Evolutionary conservation across 768 basidiomycete genomes (phyloP).

Genomic region (Phylloporus arenicola): DNA sequence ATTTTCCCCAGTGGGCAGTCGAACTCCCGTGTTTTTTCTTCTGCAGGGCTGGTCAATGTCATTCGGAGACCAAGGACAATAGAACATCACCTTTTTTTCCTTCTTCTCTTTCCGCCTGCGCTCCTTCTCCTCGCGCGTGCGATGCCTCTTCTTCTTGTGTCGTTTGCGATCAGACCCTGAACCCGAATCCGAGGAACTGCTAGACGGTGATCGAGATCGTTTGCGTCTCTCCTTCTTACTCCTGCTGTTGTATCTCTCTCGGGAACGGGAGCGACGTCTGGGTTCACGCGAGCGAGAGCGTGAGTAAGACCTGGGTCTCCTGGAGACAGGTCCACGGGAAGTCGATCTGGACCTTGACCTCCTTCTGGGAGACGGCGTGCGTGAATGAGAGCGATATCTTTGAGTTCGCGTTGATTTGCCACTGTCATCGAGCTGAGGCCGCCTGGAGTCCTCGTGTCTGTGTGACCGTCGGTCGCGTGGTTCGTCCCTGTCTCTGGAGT

Average conservation of each 20-base stretch:
- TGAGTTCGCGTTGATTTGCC: slow-evolving; percentile 3
- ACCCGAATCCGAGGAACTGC: slow-evolving; percentile 36
- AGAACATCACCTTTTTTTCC: slow-evolving; percentile 54
- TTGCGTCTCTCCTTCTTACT: slow-evolving; percentile 28
- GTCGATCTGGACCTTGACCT: slow-evolving; percentile 26
- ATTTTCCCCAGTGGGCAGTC: slow-evolving; percentile 76
- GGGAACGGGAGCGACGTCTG: slow-evolving; percentile 33
- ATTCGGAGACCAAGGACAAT: not conserved
- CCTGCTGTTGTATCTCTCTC: slow-evolving; percentile 20
- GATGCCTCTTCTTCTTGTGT: slow-evolving; percentile 43
- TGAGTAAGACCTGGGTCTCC: slow-evolving; percentile 16
- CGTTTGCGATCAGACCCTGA: slow-evolving; percentile 31
- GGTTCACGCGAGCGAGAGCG: slow-evolving; percentile 26
- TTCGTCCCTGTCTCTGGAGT: slow-evolving; percentile 14
- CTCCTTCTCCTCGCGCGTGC: slow-evolving; percentile 44
- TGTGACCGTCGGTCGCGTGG: slow-evolving; percentile 17
- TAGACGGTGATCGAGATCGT: slow-evolving; percentile 34
- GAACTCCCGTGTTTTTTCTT: slow-evolving; percentile 51
- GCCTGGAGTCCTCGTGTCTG: slow-evolving; percentile 11
- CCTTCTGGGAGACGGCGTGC: slow-evolving; percentile 15
- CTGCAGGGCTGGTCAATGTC: slow-evolving; percentile 33
- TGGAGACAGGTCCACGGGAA: slow-evolving; percentile 14
- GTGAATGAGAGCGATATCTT: slow-evolving; percentile 20
- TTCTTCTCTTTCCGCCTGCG: slow-evolving; percentile 62
- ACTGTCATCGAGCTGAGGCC: slow-evolving; percentile 7